Base-by-base conservation (phyloP, 2,329 filamentous ascomycete species). In the Aspergillus jensenii region DNA sequence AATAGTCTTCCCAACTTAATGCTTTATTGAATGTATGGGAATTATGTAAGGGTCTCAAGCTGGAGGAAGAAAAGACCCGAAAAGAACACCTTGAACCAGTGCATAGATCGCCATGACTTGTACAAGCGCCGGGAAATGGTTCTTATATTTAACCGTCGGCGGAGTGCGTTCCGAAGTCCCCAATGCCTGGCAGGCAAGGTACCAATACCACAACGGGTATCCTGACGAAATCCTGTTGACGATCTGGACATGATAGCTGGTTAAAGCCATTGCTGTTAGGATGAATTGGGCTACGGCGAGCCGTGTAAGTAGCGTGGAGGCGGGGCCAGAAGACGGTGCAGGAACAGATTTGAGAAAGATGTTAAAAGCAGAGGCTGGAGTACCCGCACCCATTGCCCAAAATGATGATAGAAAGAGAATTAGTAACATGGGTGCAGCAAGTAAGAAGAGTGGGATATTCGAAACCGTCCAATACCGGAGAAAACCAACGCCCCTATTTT, bases 201-300 rank as follows among this genome's bases (percentile, higher is more conserved):
- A 91, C 81, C 90, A 88, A 71, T 96, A 95, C 91, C 92, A 97
- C 17, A 95, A 76, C 1, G 92, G 90, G 73, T 93, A 96, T 0
- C 88, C 93, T 0, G 93, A 96, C 1, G 91, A 89, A 15, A 99
- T 82, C 23, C 95, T 86, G 45, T 89, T 96, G 67, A 98, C 89
- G 65, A 99, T 96, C 75, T 99, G 95, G 25, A 97, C 89, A 71
- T 99, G 95, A 70, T 96, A 96, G 62, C 80, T 91, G 12, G 88
- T 91, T 19, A 93, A 74, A 19, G 91, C 90, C 59, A 93, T 74
- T 2, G 84, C 60, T 1, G 89, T 87, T 17, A 99, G 79, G 3
- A 93, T 57, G 1, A 90, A 74, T 73, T 99, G 93, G 4, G 86
- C 84, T 3, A 87, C 75, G 1, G 91, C 91, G 60, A 96, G 79